Conservation (phyloP, 2,329 filamentous ascomycete species). For the Colletotrichum viniferum region DNA sequence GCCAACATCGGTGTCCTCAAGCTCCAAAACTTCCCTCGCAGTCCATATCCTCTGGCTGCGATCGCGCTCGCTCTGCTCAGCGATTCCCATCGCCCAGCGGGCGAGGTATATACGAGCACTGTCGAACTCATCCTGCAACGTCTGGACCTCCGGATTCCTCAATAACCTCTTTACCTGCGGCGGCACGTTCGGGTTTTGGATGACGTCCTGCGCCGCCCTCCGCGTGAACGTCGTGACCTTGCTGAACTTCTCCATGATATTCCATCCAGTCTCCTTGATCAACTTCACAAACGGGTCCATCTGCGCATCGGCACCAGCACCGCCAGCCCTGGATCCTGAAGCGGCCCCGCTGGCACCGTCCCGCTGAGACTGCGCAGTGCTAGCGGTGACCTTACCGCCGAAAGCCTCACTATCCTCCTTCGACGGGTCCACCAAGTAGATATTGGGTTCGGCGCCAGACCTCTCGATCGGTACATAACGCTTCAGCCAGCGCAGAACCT, state of each 20-base stretch:
- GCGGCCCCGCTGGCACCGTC: conserved; percentile 32
- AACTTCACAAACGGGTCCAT: conserved; percentile 96
- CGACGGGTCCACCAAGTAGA: conserved; percentile 88
- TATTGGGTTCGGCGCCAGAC: conserved; percentile 84
- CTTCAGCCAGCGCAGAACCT: conserved; percentile 89
- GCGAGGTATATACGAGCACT: conserved; percentile 93
- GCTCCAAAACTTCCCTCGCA: conserved; percentile 86
- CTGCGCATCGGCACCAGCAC: conserved; percentile 63
- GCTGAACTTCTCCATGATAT: conserved; percentile 93
- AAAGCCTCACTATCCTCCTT: conserved; percentile 86
- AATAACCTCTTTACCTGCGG: conserved; percentile 86
- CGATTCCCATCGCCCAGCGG: conserved; percentile 98
- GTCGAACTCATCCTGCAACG: conserved; percentile 95
- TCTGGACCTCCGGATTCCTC: conserved; percentile 92
- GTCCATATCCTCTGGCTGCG: conserved; percentile 89
- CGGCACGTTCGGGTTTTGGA: conserved; percentile 89
- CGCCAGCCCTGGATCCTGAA: conserved; percentile 17
- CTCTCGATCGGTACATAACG: conserved; percentile 83
- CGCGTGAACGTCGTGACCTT: conserved; percentile 96
- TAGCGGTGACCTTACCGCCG: conserved; percentile 63
- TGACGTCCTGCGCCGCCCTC: conserved; percentile 87
- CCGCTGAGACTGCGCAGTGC: conserved; percentile 43
- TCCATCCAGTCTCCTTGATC: conserved; percentile 95
- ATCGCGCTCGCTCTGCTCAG: conserved; percentile 93
- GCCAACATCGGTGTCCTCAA: conserved; percentile 93